phyloP scores from a whole-genome alignment of 2,329 filamentous ascomycete species.

The Colletotrichum higginsianum region DNA sequence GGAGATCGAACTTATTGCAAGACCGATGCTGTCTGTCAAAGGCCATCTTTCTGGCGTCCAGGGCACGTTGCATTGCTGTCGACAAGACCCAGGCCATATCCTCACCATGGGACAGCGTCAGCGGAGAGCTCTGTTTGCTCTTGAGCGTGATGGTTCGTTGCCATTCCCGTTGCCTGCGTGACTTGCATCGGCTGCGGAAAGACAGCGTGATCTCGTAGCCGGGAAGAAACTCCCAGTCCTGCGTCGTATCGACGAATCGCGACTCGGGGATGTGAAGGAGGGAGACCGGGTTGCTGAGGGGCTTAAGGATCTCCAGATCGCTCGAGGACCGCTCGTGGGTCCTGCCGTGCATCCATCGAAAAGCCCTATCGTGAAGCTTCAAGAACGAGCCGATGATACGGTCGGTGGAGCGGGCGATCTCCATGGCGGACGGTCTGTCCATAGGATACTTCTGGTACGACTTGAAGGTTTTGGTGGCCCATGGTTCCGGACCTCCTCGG shows the following conservation, averaged over 20 bases:
- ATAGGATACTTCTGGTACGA: constrained; percentile 66
- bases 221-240: constrained; percentile 62
- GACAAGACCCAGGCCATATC: constrained; percentile 62
- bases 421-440: constrained; percentile 60
- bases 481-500: constrained; percentile 55
- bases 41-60: constrained; percentile 58
- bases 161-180: constrained; percentile 53
- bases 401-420: constrained; percentile 65
- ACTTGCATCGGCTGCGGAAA: constrained; percentile 59
- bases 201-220: constrained; percentile 65
- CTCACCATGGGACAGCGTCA: constrained; percentile 63
- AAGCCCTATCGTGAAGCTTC: constrained; percentile 64
- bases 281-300: constrained; percentile 60
- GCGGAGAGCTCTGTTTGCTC: constrained; percentile 64
- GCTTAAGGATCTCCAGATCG: constrained; percentile 57
- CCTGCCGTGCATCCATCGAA: constrained; percentile 62
- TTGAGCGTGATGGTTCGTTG: constrained; percentile 59
- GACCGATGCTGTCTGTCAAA: constrained; percentile 57
- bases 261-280: constrained; percentile 63
- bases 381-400: constrained; percentile 67
- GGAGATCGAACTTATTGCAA: constrained; percentile 55
- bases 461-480: constrained; percentile 61
- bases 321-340: constrained; percentile 56
- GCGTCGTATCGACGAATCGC: constrained; percentile 60
- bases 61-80: constrained; percentile 57